These are phyloP conservation scores for Diplodia corticola DNA, from an alignment of 2,329 filamentous ascomycete genomes.

Conservation along the genomic window DNA sequence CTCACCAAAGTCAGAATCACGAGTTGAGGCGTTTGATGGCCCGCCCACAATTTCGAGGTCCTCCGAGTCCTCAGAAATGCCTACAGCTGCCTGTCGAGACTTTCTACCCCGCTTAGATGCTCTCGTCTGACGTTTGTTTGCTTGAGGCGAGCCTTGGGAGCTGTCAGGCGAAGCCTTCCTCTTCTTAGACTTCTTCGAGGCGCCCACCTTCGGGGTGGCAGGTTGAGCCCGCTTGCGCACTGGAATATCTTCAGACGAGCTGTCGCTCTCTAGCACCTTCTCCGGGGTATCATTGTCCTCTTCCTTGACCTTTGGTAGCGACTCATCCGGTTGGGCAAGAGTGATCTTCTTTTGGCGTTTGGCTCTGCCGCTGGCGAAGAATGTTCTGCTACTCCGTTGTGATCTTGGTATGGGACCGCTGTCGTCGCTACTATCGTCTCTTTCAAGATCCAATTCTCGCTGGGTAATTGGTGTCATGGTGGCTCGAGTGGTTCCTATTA, in stretches of 20 bases:
- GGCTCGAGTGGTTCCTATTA: not conserved
- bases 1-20: conserved; percentile 9
- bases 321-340: not conserved
- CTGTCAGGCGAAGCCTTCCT: not conserved
- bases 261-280: conserved; percentile 13
- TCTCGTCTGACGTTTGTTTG: not conserved
- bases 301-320: not conserved
- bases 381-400: not conserved
- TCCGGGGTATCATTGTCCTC: not conserved
- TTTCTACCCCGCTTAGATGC: not conserved
- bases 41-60: not conserved
- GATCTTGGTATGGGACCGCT: not conserved
- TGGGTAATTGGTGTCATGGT: not conserved
- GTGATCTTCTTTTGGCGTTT: not conserved
- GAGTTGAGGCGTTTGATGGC: not conserved
- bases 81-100: not conserved
- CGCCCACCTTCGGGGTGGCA: not conserved
- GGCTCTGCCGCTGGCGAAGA: not conserved
- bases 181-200: not conserved
- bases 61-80: not conserved
- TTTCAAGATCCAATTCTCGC: not conserved
- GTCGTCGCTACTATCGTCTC: not conserved
- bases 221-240: not conserved
- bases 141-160: not conserved
- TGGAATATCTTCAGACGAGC: conserved; percentile 17